Evolutionary conservation across 1,284 basidiomycete species (phyloP), one percentile per base, ranked within the genome.

Genomic region (Coniophora puteana): DNA sequence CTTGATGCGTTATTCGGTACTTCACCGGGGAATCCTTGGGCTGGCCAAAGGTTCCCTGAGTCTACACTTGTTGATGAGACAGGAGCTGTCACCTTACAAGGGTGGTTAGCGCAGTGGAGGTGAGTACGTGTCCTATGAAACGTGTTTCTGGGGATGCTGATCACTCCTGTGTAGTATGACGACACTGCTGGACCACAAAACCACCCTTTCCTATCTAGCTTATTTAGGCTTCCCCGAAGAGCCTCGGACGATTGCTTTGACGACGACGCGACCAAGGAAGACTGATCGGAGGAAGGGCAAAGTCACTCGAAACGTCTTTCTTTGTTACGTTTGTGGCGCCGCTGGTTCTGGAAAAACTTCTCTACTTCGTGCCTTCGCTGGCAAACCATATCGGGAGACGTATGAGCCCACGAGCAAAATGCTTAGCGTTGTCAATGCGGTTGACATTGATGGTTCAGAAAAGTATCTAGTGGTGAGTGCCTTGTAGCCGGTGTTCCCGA

Each of bases 61-160:
- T 94, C 86, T 1, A 95, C 93, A 2, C 76, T 94, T 36, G 88
- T 92, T 10, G 89, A 94, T 54, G 93, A 95, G 57, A 73, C 80
- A 30, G 93, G 92, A 8, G 82, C 89, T 8, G 90, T 98, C 12
- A 98, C 95, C 13, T 66, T 99, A 36, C 95, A 98, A 66, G 93
- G 93, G 6, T 99, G 95, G 95, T 71, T 99, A 13, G 95, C 95
- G 18, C 94, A 98, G 61, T 99, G 95, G 95, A 96, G 91, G 92
- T 91, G 47, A 35, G 71, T 54, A 28, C 29, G 33, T 17, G 39
- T n/a, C 26, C 24, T 39, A 20, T 23, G 13, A n/a, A 17, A n/a
- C 14, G 1, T 29, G 22, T 37, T 36, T 46, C 28, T 22, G 25
- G 25, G 34, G 16, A 14, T 41, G 21, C 31, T 31, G 14, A 29